These are phyloP conservation scores for Clavispora santaluciae DNA, from an alignment of 805 yeast species.

Conservation along the genomic window DNA sequence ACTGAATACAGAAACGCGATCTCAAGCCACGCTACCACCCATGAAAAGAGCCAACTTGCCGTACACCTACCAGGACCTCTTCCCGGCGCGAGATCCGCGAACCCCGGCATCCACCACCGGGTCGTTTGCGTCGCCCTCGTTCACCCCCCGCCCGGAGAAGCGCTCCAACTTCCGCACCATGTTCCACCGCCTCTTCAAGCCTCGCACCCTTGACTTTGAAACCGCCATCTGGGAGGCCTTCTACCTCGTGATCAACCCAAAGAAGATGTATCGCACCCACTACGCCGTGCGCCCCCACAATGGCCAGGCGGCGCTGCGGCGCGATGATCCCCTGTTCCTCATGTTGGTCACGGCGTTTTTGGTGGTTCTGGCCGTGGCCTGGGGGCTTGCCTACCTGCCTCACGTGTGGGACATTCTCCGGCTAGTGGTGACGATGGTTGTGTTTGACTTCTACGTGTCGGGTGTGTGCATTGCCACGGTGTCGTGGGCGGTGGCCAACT, in stretches of 20 bases:
- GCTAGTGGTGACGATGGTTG: constrained; percentile 75
- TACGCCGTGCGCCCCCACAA: constrained; percentile 69
- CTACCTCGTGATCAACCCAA: constrained; percentile 67
- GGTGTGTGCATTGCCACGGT: constrained; percentile 68
- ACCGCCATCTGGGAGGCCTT: constrained; percentile 91
- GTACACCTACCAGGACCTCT: constrained; percentile 39
- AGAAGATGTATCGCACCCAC: constrained; percentile 74
- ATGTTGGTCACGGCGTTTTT: constrained; percentile 65
- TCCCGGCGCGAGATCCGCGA: constrained; percentile 23
- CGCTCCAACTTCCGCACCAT: constrained; percentile 19
- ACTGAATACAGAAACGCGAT: neutral
- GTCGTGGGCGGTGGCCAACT: constrained; percentile 69
- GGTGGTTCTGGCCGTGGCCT: constrained; percentile 72
- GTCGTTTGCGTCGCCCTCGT: constrained; percentile 9
- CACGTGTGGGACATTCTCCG: constrained; percentile 54
- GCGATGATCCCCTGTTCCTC: constrained; percentile 90
- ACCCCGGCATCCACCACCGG: constrained; percentile 11
- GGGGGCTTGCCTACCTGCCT: constrained; percentile 84
- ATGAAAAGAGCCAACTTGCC: constrained; percentile 35
- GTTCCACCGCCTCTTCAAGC: constrained; percentile 45
- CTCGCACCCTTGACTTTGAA: constrained; percentile 84
- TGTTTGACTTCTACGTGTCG: constrained; percentile 69
- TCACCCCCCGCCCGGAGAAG: constrained; percentile 15
- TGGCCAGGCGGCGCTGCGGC: constrained; percentile 66
- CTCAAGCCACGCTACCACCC: neutral